Evolutionary conservation across 2,329 filamentous ascomycete genomes (phyloP).

Genomic region (Fusarium dlaminii): DNA sequence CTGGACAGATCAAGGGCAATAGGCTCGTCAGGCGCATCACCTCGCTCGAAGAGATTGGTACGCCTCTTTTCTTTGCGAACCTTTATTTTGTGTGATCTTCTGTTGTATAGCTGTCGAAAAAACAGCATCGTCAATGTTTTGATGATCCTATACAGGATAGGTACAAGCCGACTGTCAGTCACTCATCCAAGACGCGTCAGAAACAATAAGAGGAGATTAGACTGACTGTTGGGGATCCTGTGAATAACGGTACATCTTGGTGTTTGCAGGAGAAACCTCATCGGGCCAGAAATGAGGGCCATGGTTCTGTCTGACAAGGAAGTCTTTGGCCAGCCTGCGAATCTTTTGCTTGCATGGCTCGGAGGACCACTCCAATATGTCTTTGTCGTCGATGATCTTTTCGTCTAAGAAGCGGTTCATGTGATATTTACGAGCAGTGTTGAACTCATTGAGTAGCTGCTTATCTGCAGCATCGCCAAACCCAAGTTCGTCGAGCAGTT

Average conservation of each 20-base stretch:
- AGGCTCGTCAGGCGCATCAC: not conserved
- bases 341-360: not conserved
- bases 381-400: not conserved
- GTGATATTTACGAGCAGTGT: not conserved
- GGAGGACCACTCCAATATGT: not conserved
- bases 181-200: not conserved
- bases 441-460: not conserved
- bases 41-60: not conserved
- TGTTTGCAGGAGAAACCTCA: not conserved
- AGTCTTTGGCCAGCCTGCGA: not conserved
- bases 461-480: not conserved
- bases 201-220: not conserved
- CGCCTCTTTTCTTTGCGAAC: not conserved
- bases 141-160: not conserved
- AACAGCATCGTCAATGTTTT: not conserved
- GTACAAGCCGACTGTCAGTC: not conserved
- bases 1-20: not conserved
- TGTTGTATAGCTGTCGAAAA: not conserved
- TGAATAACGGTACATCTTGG: not conserved
- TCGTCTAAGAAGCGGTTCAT: not conserved
- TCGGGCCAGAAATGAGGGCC: conserved; percentile 15
- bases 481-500: not conserved
- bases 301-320: not conserved
- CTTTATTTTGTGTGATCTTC: not conserved
- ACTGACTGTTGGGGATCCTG: not conserved